Conservation (phyloP, 1,284 basidiomycete genomes). For the Leccinum olivaceoglutinosum region DNA sequence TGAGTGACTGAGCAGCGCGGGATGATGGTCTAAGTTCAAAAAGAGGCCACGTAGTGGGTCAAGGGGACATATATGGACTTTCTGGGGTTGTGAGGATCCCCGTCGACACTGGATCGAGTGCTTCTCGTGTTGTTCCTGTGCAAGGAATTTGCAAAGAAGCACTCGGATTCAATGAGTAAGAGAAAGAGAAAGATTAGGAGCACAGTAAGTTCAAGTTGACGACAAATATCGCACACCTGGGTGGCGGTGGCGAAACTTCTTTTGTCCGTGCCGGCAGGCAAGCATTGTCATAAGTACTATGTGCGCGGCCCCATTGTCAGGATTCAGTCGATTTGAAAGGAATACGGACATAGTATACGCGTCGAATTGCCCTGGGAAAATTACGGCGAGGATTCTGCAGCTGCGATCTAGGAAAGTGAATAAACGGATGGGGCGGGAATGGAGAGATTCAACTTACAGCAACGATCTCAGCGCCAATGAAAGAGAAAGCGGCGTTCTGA, state of each 20-base stretch:
- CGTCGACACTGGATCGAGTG: neutral
- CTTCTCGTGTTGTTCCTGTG: constrained; percentile 9
- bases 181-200: neutral
- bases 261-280: too few species aligned
- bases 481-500: constrained; percentile 64
- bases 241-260: too few species aligned
- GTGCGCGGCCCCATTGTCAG: too few species aligned
- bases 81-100: constrained; percentile 9
- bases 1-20: neutral
- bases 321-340: constrained; percentile 7
- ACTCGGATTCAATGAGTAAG: constrained; percentile 6
- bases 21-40: neutral
- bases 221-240: too few species aligned
- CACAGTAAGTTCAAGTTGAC: too few species aligned
- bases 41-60: neutral
- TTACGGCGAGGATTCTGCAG: constrained; percentile 52
- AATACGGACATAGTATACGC: constrained; percentile 63
- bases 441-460: constrained; percentile 46
- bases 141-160: neutral
- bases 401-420: constrained; percentile 45
- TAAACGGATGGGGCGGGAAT: neutral
- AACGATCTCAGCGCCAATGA: constrained; percentile 73
- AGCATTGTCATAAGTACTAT: too few species aligned
- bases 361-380: constrained; percentile 55
- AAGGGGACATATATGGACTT: constrained; percentile 5